Evolutionary conservation across 2,329 filamentous ascomycete species (phyloP).

Genomic region (Botrytis medusae): DNA sequence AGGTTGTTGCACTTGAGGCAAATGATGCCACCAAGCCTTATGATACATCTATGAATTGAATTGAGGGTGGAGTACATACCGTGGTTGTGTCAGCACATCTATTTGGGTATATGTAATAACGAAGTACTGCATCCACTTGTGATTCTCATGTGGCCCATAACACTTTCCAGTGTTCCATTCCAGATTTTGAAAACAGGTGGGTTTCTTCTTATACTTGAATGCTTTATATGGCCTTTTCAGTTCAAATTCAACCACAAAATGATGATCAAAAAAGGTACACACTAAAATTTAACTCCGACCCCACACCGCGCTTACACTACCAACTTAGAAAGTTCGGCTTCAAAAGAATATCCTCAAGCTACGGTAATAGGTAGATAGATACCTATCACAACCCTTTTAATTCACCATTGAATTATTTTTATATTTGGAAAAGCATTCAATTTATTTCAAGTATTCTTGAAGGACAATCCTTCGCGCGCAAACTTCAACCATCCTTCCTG

Average conservation of each 20-base stretch:
- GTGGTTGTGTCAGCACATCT: background rate
- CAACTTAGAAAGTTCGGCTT: conserved; percentile 2
- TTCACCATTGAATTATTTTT: background rate
- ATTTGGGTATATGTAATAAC: background rate
- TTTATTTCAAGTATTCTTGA: background rate
- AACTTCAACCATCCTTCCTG: background rate
- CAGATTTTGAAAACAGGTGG: background rate
- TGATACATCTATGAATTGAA: background rate
- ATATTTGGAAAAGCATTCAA: background rate
- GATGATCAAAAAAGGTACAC: background rate
- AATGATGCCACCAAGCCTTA: background rate
- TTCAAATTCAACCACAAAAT: background rate
- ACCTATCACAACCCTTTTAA: background rate
- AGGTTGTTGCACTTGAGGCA: background rate
- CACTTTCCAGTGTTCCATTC: background rate
- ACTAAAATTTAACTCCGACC: background rate
- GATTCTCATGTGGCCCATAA: background rate
- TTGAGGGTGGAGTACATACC: background rate
- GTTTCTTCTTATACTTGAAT: background rate
- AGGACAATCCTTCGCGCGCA: background rate
- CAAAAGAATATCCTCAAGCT: background rate
- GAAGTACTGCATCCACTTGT: background rate
- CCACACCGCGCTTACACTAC: conserved; percentile 1
- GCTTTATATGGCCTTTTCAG: background rate
- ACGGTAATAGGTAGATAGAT: background rate